A percentile compares a stretch with the other conserved stretches of the same genome.
phyloP scores from a whole-genome alignment of 208 protist genomes.

The Leishmania guyanensis region DNA sequence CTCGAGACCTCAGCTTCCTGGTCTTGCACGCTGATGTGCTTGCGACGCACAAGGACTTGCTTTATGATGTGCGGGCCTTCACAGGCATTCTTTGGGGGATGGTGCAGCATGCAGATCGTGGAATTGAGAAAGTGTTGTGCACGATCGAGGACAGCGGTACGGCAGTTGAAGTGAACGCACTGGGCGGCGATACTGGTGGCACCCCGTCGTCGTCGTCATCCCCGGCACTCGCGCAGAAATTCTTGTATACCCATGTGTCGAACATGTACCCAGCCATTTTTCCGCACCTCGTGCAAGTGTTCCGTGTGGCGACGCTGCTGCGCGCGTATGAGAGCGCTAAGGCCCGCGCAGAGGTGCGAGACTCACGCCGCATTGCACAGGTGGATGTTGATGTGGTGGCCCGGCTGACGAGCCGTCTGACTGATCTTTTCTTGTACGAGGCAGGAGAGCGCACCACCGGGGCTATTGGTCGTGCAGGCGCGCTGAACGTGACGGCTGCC shows the following conservation, averaged over 20 bases:
- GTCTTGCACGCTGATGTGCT: constrained; percentile 42
- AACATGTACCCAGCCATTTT: constrained; percentile 33
- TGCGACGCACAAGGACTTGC: constrained; percentile 34
- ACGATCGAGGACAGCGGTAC: neutral
- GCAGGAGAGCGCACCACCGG: constrained; percentile 21
- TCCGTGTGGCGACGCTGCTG: constrained; percentile 36
- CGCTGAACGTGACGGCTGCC: constrained; percentile 23
- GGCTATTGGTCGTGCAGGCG: neutral
- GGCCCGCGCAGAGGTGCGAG: constrained; percentile 33
- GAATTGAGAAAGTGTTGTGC: constrained; percentile 36
- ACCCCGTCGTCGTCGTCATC: constrained; percentile 6
- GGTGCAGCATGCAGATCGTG: constrained; percentile 38
- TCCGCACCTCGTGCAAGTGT: constrained; percentile 29
- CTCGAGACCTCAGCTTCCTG: constrained; percentile 42
- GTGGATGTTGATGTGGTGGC: constrained; percentile 49
- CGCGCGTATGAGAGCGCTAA: constrained; percentile 44
- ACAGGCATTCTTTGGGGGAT: constrained; percentile 69
- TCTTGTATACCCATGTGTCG: neutral
- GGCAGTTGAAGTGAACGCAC: neutral
- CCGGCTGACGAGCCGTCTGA: constrained; percentile 35
- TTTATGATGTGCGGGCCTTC: constrained; percentile 67
- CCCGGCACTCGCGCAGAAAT: neutral
- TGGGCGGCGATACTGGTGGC: constrained; percentile 4
- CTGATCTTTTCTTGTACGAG: constrained; percentile 25
- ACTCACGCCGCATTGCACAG: constrained; percentile 38